These are phyloP conservation scores for Sambucus nigra DNA, from an alignment of 129 eudicot species.

Conservation along the genomic window DNA sequence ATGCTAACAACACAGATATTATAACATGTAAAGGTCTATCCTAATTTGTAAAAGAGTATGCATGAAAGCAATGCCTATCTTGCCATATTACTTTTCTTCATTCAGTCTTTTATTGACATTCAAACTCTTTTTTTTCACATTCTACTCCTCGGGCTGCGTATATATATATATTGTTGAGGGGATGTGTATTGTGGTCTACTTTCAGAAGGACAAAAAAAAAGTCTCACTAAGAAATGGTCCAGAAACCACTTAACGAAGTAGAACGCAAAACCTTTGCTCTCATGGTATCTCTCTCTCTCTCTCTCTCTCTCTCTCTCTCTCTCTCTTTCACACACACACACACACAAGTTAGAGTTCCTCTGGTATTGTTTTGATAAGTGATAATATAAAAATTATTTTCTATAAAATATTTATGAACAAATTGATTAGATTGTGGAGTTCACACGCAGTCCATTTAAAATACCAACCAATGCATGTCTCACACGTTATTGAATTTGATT, in stretches of 20 bases:
- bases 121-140: too few species aligned
- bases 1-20: not conserved
- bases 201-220: not conserved
- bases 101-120: not conserved
- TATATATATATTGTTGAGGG: too few species aligned
- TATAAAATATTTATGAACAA: too few species aligned
- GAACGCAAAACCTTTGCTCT: not conserved
- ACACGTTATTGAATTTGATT: too few species aligned
- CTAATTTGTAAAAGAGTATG: not conserved
- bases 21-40: not conserved
- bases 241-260: not conserved
- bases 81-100: not conserved
- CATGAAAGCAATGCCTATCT: not conserved
- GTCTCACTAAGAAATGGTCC: not conserved
- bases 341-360: too few species aligned
- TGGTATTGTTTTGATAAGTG: too few species aligned
- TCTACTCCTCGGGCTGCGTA: too few species aligned
- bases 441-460: too few species aligned
- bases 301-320: not conserved
- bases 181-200: not conserved
- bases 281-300: not conserved
- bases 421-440: too few species aligned
- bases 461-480: too few species aligned
- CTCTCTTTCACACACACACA: too few species aligned
- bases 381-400: too few species aligned